These are phyloP conservation scores for Coemansia sp. DNA, from an alignment of 192 early-diverging fungal species.

Conservation along the genomic window DNA sequence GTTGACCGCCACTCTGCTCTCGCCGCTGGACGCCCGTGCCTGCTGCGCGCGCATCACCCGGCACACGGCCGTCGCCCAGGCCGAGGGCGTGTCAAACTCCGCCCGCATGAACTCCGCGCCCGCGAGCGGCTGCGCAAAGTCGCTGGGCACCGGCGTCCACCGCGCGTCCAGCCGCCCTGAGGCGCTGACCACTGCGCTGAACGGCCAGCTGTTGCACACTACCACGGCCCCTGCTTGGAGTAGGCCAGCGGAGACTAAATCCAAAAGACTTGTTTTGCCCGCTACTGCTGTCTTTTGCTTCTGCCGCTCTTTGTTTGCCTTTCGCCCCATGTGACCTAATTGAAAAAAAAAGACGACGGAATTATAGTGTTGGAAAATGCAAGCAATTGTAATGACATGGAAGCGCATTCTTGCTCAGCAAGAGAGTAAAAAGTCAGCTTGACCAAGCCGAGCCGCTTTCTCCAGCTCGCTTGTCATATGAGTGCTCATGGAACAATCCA, in stretches of 20 bases:
- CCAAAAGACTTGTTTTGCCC: neutral
- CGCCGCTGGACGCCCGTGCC: constrained; percentile 1
- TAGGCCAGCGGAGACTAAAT: constrained; percentile 38
- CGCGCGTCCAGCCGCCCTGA: constrained; percentile 30
- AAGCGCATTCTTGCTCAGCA: too few species aligned
- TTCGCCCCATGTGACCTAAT: constrained; percentile 9
- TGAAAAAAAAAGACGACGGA: neutral
- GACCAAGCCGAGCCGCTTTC: too few species aligned
- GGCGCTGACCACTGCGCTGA: constrained; percentile 31
- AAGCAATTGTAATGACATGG: neutral
- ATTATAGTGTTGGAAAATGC: neutral
- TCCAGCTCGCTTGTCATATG: too few species aligned
- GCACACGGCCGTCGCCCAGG: constrained; percentile 65
- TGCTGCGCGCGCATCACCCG: constrained; percentile 52
- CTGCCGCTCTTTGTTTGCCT: constrained; percentile 13
- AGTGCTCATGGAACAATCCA: too few species aligned
- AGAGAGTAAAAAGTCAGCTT: too few species aligned
- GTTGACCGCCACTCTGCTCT: constrained; percentile 60
- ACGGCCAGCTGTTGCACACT: constrained; percentile 54
- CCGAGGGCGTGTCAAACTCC: constrained; percentile 61
- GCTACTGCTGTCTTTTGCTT: neutral
- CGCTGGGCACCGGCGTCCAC: constrained; percentile 31
- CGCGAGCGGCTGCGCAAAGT: constrained; percentile 13
- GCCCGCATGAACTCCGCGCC: constrained; percentile 45
- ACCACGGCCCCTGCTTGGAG: constrained; percentile 24